Percentiles rank a stretch among this genome's conserved stretches.
phyloP scores from a whole-genome alignment of 345 rosid species.

The Pistacia vera region DNA sequence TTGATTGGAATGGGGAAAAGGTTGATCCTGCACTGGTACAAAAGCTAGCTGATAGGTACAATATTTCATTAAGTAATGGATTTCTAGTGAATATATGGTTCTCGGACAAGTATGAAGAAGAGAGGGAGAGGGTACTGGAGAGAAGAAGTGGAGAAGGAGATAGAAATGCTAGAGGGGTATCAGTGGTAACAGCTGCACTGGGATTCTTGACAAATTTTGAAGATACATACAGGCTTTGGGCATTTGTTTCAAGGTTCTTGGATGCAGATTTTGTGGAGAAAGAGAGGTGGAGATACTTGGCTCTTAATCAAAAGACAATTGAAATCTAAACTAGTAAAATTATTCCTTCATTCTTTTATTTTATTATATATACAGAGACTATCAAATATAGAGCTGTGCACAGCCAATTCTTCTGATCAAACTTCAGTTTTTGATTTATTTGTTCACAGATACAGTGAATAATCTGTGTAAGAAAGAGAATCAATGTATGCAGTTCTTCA shows the following conservation, averaged over 20 bases:
- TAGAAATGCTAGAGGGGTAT: constrained; percentile 23
- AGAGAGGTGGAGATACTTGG: constrained; percentile 81
- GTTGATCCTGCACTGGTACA: constrained; percentile 68
- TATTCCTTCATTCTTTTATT: no score
- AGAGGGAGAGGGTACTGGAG: constrained; percentile 31
- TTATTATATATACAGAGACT: no score
- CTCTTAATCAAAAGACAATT: constrained; percentile 63
- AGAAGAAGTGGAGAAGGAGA: constrained; percentile 21
- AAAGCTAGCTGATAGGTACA: constrained; percentile 73
- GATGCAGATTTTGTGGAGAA: constrained; percentile 96
- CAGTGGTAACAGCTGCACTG: constrained; percentile 60
- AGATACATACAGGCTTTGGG: constrained; percentile 77
- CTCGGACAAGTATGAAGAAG: constrained; percentile 34
- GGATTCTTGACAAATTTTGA: constrained; percentile 81
- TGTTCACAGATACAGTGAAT: no score
- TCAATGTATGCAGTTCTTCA: no score
- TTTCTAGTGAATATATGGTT: constrained; percentile 43
- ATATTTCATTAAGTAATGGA: constrained; percentile 58
- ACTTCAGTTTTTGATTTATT: no score
- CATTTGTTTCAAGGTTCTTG: constrained; percentile 71
- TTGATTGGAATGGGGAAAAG: constrained; percentile 89
- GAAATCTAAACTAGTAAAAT: constrained; percentile 34
- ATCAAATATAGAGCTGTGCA: no score
- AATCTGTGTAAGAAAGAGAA: no score
- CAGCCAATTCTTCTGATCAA: no score